phyloP scores from a whole-genome alignment of 1,284 basidiomycete genomes.

The Irpex rosettiformis region DNA sequence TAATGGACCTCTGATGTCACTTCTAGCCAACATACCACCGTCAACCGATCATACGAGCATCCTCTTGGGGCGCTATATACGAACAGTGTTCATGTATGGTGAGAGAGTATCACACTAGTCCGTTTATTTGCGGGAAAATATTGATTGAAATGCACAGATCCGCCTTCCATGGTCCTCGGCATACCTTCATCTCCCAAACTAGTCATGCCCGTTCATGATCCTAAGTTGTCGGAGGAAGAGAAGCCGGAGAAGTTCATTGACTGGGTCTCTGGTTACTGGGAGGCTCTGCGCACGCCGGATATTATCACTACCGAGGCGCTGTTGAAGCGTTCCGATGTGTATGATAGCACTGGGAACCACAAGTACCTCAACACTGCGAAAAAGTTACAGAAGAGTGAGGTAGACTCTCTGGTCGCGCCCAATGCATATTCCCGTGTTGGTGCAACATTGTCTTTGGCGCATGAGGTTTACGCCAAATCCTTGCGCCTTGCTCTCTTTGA shows the following conservation, averaged over 20 bases:
- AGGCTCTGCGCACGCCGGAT: not conserved
- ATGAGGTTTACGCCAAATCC: conserved; percentile 6
- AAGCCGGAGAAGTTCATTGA: not conserved
- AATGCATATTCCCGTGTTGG: conserved; percentile 5
- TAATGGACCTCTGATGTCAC: not conserved
- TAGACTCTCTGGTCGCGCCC: conserved; percentile 4
- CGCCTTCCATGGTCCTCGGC: not conserved
- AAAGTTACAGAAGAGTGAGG: conserved; percentile 4
- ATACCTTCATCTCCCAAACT: conserved; percentile 1
- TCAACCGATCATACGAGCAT: not conserved
- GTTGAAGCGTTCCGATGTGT: not conserved
- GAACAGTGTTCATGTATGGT: conserved; percentile 7
- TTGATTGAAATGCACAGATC: too few relatives aligned
- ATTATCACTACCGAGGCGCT: not conserved
- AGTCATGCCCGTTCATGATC: conserved; percentile 12
- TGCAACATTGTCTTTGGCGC: not conserved
- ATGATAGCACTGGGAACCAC: not conserved
- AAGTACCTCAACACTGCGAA: conserved; percentile 2
- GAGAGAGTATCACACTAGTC: not conserved
- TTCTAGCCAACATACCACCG: conserved; percentile 1
- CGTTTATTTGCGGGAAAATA: too few relatives aligned
- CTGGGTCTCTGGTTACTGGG: not conserved
- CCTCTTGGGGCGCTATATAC: not conserved
- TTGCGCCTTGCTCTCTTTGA: conserved; percentile 7
- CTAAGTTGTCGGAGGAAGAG: not conserved